Conservation (phyloP, 495 filamentous ascomycete genomes). For the Xylaria palmicola region DNA sequence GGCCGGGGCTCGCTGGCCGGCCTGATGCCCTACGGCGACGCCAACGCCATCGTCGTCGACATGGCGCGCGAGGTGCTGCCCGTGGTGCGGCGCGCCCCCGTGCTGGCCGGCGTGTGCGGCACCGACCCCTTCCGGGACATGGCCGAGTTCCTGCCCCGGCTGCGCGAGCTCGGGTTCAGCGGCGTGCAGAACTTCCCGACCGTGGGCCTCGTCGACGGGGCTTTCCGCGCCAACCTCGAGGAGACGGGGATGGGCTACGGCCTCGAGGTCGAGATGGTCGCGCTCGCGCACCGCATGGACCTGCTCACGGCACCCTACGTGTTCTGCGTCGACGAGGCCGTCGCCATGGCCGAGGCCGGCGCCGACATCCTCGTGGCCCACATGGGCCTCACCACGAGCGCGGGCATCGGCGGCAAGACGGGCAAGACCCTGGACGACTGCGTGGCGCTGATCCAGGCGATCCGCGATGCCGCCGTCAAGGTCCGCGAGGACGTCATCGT, state of each 20-base stretch:
- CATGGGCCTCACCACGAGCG: constrained; percentile 65
- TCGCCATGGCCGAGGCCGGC: constrained; percentile 59
- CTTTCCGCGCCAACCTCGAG: constrained; percentile 64
- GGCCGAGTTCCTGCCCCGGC: constrained; percentile 53
- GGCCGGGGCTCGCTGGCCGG: constrained; percentile 68
- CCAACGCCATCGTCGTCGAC: constrained; percentile 65
- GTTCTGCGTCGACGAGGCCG: constrained; percentile 59
- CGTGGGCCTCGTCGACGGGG: constrained; percentile 67
- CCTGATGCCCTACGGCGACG: constrained; percentile 70
- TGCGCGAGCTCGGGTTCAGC: constrained; percentile 59
- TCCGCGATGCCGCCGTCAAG: constrained; percentile 57
- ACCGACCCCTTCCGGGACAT: constrained; percentile 65
- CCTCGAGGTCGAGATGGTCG: constrained; percentile 64
- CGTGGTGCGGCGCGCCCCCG: constrained; percentile 57
- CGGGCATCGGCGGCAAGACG: constrained; percentile 60
- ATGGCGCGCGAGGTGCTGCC: constrained; percentile 65
- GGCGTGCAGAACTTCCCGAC: constrained; percentile 75
- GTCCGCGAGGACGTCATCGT: constrained; percentile 61
- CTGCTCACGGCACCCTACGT: constrained; percentile 69
- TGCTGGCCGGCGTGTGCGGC: constrained; percentile 66
- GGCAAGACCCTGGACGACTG: constrained; percentile 63
- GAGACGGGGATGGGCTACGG: constrained; percentile 70
- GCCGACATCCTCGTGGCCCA: constrained; percentile 70
- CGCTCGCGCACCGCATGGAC: constrained; percentile 52
- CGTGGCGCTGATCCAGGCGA: constrained; percentile 58